Percentiles rank a stretch among this genome's conserved stretches.
phyloP scores from a whole-genome alignment of 2,329 filamentous ascomycete species.

The Fusarium beomiforme region DNA sequence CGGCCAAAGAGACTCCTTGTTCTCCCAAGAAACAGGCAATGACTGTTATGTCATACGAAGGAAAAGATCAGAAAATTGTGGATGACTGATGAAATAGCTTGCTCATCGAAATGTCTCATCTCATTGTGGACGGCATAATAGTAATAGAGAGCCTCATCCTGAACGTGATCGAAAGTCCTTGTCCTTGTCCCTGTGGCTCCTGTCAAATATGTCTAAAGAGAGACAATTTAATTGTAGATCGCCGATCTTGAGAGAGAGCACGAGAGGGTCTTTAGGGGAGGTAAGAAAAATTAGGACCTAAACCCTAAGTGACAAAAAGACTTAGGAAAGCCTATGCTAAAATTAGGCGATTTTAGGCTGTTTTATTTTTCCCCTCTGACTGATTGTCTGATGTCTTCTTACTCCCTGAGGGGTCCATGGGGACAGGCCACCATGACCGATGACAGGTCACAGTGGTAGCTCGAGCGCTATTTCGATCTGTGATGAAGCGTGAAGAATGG shows the following conservation, averaged over 20 bases:
- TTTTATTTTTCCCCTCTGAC: too few species aligned
- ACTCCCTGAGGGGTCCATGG: too few species aligned
- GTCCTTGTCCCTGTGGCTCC: conserved; percentile 9
- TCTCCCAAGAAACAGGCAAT: neutral
- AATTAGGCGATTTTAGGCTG: too few species aligned
- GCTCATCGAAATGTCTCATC: conserved; percentile 22
- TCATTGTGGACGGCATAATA: conserved; percentile 5
- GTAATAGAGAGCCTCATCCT: conserved; percentile 10
- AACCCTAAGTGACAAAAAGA: too few species aligned
- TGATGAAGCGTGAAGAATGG: conserved; percentile 9
- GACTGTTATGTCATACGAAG: neutral
- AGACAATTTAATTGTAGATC: conserved; percentile 30
- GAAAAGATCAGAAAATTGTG: neutral
- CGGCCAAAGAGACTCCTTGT: neutral
- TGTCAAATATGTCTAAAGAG: conserved; percentile 9
- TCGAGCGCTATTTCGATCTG: conserved; percentile 21
- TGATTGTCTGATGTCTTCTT: too few species aligned
- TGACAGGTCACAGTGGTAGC: conserved; percentile 23
- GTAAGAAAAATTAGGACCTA: too few species aligned
- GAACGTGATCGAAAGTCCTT: neutral
- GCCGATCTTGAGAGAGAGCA: conserved; percentile 38
- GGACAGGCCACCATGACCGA: conserved; percentile 9
- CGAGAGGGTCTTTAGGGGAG: too few species aligned
- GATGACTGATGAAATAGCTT: neutral
- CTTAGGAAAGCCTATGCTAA: too few species aligned